Evolutionary conservation across 495 filamentous ascomycete genomes (phyloP).

Genomic region (Xylaria sp.): DNA sequence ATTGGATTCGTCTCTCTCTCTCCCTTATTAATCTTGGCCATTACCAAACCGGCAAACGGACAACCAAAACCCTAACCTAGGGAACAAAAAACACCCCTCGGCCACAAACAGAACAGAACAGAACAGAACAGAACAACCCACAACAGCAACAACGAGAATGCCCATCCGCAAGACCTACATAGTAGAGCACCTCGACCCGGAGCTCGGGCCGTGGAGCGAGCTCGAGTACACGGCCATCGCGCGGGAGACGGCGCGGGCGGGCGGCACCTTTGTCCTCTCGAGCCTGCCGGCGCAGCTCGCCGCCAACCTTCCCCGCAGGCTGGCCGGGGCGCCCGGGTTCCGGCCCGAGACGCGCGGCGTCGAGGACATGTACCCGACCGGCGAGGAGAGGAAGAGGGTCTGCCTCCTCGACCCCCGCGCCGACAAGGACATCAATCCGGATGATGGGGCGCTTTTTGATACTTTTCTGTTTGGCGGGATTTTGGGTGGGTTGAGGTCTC

Average conservation of each 20-base stretch:
- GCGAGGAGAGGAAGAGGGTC: slow-evolving; percentile 66
- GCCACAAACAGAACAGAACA: no score
- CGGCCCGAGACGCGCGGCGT: slow-evolving; percentile 73
- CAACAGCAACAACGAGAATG: slow-evolving; percentile 29
- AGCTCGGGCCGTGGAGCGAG: slow-evolving; percentile 92
- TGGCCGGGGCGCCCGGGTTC: slow-evolving; percentile 67
- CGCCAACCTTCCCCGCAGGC: slow-evolving; percentile 60
- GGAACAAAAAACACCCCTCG: no score
- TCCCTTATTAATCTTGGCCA: not conserved
- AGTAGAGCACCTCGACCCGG: slow-evolving; percentile 91
- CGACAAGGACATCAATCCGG: slow-evolving; percentile 76
- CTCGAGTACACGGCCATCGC: slow-evolving; percentile 91
- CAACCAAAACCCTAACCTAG: not conserved
- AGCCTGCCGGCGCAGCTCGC: slow-evolving; percentile 74
- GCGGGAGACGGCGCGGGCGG: slow-evolving; percentile 71
- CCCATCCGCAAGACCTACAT: slow-evolving; percentile 69
- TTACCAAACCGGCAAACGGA: not conserved
- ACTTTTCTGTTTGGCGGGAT: slow-evolving; percentile 96
- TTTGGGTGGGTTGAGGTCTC: slow-evolving; percentile 71
- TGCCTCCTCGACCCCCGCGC: slow-evolving; percentile 91
- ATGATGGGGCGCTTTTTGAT: slow-evolving; percentile 83
- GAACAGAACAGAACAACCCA: no score
- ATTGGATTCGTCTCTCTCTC: no score
- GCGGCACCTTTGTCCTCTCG: slow-evolving; percentile 81
- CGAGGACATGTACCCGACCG: slow-evolving; percentile 74